Conservation (phyloP, 805 yeast genomes). For the Candida loeiensis region DNA sequence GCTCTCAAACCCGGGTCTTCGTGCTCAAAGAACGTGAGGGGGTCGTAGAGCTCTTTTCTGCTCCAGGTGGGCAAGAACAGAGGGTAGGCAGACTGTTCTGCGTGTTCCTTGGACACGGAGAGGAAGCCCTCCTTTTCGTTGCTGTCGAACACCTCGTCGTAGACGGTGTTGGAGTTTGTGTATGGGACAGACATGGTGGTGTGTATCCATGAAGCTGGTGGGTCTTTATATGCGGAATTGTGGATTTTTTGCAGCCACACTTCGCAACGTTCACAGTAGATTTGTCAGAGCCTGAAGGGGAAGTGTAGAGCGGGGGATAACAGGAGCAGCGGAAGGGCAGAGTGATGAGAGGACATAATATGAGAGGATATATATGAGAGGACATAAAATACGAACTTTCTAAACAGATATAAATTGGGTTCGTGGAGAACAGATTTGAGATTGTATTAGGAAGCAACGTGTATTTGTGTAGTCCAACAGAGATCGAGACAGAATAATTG, state of each 20-base stretch:
- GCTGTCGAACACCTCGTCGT: constrained; percentile 19
- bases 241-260: constrained; percentile 11
- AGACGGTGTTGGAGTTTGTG: constrained; percentile 21
- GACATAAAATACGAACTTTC: no score
- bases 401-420: no score
- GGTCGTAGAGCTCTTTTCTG: constrained; percentile 15
- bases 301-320: not conserved
- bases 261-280: no score
- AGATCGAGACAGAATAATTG: no score
- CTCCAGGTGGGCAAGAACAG: constrained; percentile 18
- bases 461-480: no score
- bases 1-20: constrained; percentile 17
- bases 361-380: not conserved
- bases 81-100: constrained; percentile 8
- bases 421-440: no score
- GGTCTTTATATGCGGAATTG: not conserved
- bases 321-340: not conserved
- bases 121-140: constrained; percentile 15
- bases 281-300: no score
- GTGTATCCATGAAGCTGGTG: no score
- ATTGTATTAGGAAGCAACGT: no score
- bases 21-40: constrained; percentile 14
- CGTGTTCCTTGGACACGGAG: constrained; percentile 14
- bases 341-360: not conserved
- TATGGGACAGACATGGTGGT: constrained; percentile 8